A percentile compares a stretch with the other conserved stretches of the same genome.
Evolutionary conservation across 495 filamentous ascomycete genomes (phyloP).

Genomic region (Daldinia grandis): DNA sequence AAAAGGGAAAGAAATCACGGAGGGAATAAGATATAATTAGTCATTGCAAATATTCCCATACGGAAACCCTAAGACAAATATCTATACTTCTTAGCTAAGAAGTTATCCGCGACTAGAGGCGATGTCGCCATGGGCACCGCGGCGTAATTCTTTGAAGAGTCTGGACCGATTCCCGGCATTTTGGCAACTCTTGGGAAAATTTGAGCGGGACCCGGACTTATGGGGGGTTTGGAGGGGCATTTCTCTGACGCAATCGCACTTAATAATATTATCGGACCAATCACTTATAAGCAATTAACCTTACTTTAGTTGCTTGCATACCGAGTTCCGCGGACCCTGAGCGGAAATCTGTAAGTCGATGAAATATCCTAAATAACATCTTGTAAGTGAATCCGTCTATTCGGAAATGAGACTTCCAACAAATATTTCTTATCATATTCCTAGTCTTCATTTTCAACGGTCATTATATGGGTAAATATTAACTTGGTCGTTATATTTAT

Average conservation of each 20-base stretch:
- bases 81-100: slow-evolving; percentile 2
- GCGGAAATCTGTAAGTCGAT: slow-evolving; percentile 32
- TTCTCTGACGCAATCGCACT: slow-evolving; percentile 37
- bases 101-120: slow-evolving; percentile 24
- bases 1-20: background rate
- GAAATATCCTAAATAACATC: background rate
- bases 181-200: slow-evolving; percentile 18
- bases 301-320: slow-evolving; percentile 15
- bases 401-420: background rate
- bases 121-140: slow-evolving; percentile 33
- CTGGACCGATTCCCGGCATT: slow-evolving; percentile 36
- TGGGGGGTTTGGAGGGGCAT: slow-evolving; percentile 19
- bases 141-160: slow-evolving; percentile 22
- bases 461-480: too few relatives aligned
- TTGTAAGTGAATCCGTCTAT: background rate
- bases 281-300: slow-evolving; percentile 7
- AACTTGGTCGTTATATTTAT: too few relatives aligned
- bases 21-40: slow-evolving; percentile 14
- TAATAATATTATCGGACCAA: slow-evolving; percentile 26
- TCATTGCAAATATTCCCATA: background rate
- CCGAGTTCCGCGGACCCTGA: slow-evolving; percentile 37
- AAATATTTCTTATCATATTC: background rate
- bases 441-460: background rate
- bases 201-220: slow-evolving; percentile 27
- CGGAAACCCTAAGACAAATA: background rate